These are phyloP conservation scores for Cladosporium sp. DNA, from an alignment of 2,329 filamentous ascomycete genomes.

Conservation along the genomic window DNA sequence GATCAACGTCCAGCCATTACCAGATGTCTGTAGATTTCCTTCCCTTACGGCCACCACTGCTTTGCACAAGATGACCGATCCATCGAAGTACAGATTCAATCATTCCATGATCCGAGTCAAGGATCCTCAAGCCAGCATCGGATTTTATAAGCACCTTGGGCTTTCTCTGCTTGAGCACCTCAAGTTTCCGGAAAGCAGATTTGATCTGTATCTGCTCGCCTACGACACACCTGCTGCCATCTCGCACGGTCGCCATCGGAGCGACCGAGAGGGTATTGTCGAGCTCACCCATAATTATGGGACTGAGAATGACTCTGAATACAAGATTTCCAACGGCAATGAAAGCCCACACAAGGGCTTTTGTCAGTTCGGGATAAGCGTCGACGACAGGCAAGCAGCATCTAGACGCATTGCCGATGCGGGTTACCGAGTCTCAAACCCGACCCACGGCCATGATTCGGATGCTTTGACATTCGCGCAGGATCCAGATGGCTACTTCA, in stretches of 20 bases:
- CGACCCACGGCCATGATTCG: conserved; percentile 83
- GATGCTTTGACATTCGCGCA: conserved; percentile 83
- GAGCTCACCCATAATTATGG: conserved; percentile 85
- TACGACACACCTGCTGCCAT: conserved; percentile 74
- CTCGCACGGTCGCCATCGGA: conserved; percentile 70
- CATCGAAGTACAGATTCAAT: conserved; percentile 62
- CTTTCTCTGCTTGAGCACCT: conserved; percentile 80
- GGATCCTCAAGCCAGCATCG: conserved; percentile 77
- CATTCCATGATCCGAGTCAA: conserved; percentile 71
- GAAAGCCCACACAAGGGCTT: conserved; percentile 76
- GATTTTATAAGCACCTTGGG: conserved; percentile 94
- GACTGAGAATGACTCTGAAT: conserved; percentile 78
- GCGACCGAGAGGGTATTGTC: conserved; percentile 71
- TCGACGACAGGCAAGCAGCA: conserved; percentile 72
- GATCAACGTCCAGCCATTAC: too few species aligned
- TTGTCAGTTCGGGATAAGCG: conserved; percentile 75
- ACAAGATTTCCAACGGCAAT: conserved; percentile 83
- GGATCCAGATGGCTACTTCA: conserved; percentile 51
- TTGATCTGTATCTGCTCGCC: conserved; percentile 92
- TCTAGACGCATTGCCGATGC: conserved; percentile 86
- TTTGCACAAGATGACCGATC: conserved; percentile 56
- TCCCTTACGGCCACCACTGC: too few species aligned
- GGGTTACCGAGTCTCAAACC: conserved; percentile 94
- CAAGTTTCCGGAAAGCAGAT: conserved; percentile 80
- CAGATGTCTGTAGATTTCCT: too few species aligned